phyloP scores from a whole-genome alignment of 768 basidiomycete species.

The Pleurotus salmoneostramineus region DNA sequence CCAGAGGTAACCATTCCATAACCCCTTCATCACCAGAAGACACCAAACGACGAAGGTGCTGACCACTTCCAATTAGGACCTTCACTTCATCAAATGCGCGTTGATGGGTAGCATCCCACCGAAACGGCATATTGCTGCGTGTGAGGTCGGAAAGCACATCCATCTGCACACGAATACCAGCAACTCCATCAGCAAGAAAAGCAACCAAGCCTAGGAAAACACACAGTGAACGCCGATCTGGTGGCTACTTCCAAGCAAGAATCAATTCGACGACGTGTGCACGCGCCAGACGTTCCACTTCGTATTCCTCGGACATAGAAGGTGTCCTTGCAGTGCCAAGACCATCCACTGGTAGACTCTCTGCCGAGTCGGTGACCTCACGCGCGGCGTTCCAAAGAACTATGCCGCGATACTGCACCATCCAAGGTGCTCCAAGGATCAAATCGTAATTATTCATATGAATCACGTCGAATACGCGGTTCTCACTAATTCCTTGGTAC shows the following conservation, averaged over 20 bases:
- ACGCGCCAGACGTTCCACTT: too few relatives aligned
- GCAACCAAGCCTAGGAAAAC: neutral
- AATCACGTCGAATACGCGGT: constrained; percentile 27
- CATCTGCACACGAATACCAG: constrained; percentile 32
- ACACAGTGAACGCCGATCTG: too few relatives aligned
- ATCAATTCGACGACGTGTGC: too few relatives aligned
- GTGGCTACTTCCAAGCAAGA: too few relatives aligned
- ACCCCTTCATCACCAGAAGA: constrained; percentile 1
- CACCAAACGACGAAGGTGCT: too few relatives aligned
- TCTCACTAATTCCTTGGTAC: constrained; percentile 30
- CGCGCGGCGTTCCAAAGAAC: constrained; percentile 22
- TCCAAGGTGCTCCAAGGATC: constrained; percentile 35
- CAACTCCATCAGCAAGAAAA: constrained; percentile 26
- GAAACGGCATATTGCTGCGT: constrained; percentile 19
- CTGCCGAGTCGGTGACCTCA: constrained; percentile 20
- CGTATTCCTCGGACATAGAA: too few relatives aligned
- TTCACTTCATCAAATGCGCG: constrained; percentile 33
- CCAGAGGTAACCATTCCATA: constrained; percentile 18
- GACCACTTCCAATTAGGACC: constrained; percentile 9
- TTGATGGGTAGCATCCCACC: constrained; percentile 24
- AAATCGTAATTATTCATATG: constrained; percentile 37
- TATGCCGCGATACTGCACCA: constrained; percentile 24
- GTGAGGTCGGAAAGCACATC: constrained; percentile 22
- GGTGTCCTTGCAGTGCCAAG: too few relatives aligned
- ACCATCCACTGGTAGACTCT: constrained; percentile 16